Conservation (phyloP, 78 protist species). For the Dictyostelium brefeldianum region DNA sequence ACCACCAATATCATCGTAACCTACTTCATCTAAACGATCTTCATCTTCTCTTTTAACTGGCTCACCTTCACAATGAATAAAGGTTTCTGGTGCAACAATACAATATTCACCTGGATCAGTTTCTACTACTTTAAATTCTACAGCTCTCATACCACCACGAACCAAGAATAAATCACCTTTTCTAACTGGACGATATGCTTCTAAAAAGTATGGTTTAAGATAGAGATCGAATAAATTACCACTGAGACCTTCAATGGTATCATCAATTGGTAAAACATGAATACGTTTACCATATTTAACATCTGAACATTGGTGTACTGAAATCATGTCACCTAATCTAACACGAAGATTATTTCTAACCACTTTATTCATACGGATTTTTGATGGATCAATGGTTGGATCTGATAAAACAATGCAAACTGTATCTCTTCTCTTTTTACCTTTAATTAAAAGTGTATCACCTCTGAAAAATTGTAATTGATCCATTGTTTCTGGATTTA, state of each 20-base stretch:
- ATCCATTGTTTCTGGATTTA: conserved; percentile 92
- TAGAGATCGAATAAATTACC: conserved; percentile 99
- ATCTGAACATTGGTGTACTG: conserved; percentile 95
- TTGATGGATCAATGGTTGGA: conserved; percentile 91
- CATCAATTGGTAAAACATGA: conserved; percentile 99
- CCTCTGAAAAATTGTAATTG: conserved; percentile 97
- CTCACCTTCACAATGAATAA: conserved; percentile 99
- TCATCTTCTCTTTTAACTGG: conserved; percentile 99
- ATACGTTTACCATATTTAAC: conserved; percentile 95
- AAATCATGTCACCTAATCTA: conserved; percentile 98
- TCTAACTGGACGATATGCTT: conserved; percentile 99
- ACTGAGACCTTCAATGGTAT: conserved; percentile 98
- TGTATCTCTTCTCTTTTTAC: conserved; percentile 98
- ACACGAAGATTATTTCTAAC: conserved; percentile 93
- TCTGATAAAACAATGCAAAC: conserved; percentile 97
- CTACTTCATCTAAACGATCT: conserved; percentile 90
- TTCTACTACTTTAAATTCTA: conserved; percentile 99
- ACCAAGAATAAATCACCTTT: conserved; percentile 92
- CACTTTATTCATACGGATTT: conserved; percentile 97
- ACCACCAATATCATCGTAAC: conserved; percentile 99
- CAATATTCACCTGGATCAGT: conserved; percentile 96
- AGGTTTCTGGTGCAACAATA: conserved; percentile 98
- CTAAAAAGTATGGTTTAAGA: conserved; percentile 99
- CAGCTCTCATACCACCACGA: conserved; percentile 99
- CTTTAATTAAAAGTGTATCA: conserved; percentile 97